phyloP scores from a whole-genome alignment of 371 early-diverging fungal species.

The Phascolomyces articulosus region DNA sequence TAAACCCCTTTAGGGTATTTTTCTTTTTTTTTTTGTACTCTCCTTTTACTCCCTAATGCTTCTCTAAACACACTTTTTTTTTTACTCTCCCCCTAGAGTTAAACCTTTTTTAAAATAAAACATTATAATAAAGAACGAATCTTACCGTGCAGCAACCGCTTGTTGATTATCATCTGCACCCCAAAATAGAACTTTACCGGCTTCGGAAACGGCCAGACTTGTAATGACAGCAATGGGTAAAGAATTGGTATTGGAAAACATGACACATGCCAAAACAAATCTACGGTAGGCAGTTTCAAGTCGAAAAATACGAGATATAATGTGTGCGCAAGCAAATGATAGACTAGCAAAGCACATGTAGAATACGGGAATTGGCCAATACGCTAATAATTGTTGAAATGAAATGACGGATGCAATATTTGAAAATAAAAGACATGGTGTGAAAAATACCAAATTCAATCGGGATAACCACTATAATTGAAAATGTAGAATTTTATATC shows the following conservation, averaged over 20 bases:
- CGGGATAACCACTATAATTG: constrained; percentile 54
- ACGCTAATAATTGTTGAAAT: constrained; percentile 57
- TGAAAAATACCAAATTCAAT: constrained; percentile 67
- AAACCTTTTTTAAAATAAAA: no score
- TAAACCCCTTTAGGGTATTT: no score
- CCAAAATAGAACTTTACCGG: constrained; percentile 60
- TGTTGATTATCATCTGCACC: constrained; percentile 62
- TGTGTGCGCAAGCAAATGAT: constrained; percentile 17
- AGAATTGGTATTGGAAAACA: constrained; percentile 78
- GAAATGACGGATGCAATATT: constrained; percentile 70
- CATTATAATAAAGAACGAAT: constrained; percentile 4
- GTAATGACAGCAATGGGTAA: constrained; percentile 74
- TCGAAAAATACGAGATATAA: constrained; percentile 46
- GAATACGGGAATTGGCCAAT: constrained; percentile 77
- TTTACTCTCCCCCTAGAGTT: no score
- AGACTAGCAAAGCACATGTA: constrained; percentile 50
- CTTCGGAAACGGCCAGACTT: constrained; percentile 71
- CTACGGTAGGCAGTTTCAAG: constrained; percentile 56
- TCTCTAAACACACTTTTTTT: neutral
- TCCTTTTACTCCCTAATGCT: neutral
- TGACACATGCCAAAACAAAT: constrained; percentile 66
- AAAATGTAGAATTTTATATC: neutral
- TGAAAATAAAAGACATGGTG: constrained; percentile 71
- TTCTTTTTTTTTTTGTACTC: neutral
- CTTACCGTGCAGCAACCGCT: constrained; percentile 68